Evolutionary conservation across 176 grass and related monocot genomes (phyloP).

Genomic region (Cocos nucifera): DNA sequence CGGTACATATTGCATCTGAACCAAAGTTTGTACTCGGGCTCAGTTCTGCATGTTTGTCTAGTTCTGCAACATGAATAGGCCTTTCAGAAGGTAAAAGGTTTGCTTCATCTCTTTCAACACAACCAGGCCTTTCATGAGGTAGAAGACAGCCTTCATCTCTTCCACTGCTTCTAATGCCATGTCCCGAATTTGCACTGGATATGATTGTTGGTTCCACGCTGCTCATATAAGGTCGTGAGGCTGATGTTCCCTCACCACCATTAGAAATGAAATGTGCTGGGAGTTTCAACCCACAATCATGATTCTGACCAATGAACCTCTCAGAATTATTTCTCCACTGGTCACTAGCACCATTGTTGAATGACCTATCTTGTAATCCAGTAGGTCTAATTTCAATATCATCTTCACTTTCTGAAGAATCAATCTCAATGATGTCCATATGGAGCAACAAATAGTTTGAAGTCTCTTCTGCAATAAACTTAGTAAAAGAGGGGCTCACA

Average conservation of each 20-base stretch:
- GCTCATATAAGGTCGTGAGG: no score
- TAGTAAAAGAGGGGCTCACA: not conserved
- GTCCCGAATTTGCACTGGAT: no score
- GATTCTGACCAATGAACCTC: no score
- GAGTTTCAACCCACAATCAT: no score
- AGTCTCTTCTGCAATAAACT: not conserved
- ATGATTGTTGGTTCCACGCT: no score
- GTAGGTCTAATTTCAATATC: not conserved
- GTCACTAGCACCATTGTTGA: not conserved
- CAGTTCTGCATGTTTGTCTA: no score
- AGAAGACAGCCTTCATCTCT: no score
- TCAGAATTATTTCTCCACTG: not conserved
- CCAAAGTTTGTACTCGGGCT: not conserved
- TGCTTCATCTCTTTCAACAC: not conserved
- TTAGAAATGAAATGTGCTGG: no score
- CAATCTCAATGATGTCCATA: slow-evolving; percentile 22
- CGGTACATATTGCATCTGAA: not conserved
- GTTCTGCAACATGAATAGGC: not conserved
- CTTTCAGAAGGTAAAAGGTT: not conserved
- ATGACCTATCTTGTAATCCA: not conserved
- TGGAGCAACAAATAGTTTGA: not conserved
- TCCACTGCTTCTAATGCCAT: no score
- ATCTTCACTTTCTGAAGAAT: slow-evolving; percentile 18
- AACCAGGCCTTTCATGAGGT: not conserved
- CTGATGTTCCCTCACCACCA: no score